Percentiles rank a stretch among this genome's conserved stretches.
Evolutionary conservation across 108 stramenopile genomes (phyloP).

Genomic region (Epithemia pelagica): DNA sequence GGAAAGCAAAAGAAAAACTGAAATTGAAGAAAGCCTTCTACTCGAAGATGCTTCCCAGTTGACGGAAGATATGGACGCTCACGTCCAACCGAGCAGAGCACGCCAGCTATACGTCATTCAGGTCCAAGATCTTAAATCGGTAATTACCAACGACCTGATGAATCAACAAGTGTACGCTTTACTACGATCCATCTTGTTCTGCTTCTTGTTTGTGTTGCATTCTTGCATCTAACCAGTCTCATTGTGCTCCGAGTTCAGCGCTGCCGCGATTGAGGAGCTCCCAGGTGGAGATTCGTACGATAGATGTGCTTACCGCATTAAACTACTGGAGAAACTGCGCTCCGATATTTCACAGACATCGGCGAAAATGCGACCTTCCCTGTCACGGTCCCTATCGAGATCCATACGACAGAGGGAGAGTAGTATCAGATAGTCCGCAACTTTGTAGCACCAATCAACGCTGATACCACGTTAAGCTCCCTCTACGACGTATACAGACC

Average conservation of each 20-base stretch:
- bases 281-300: slow-evolving; percentile 39
- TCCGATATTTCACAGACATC: too few relatives aligned
- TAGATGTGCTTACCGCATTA: slow-evolving; percentile 64
- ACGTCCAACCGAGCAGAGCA: slow-evolving; percentile 7
- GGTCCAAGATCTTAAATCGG: slow-evolving; percentile 21
- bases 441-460: too few relatives aligned
- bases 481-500: too few relatives aligned
- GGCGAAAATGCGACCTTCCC: too few relatives aligned
- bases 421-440: too few relatives aligned
- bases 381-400: too few relatives aligned
- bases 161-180: slow-evolving; percentile 31
- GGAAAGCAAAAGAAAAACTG: slow-evolving; percentile 7
- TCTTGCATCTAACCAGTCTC: neutral
- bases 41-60: neutral
- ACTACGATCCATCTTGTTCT: neutral
- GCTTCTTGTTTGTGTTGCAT: neutral
- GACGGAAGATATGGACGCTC: slow-evolving; percentile 2
- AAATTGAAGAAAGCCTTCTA: neutral
- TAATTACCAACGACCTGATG: slow-evolving; percentile 25
- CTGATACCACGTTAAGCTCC: too few relatives aligned
- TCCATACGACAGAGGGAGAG: too few relatives aligned
- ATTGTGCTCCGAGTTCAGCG: too few relatives aligned
- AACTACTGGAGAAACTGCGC: slow-evolving; percentile 36
- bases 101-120: slow-evolving; percentile 25
- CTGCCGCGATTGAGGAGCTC: slow-evolving; percentile 44